A percentile compares a stretch with the other conserved stretches of the same genome.
These are phyloP conservation scores for Rhodotorula babjevae DNA, from an alignment of 768 basidiomycete species.

Conservation along the genomic window DNA sequence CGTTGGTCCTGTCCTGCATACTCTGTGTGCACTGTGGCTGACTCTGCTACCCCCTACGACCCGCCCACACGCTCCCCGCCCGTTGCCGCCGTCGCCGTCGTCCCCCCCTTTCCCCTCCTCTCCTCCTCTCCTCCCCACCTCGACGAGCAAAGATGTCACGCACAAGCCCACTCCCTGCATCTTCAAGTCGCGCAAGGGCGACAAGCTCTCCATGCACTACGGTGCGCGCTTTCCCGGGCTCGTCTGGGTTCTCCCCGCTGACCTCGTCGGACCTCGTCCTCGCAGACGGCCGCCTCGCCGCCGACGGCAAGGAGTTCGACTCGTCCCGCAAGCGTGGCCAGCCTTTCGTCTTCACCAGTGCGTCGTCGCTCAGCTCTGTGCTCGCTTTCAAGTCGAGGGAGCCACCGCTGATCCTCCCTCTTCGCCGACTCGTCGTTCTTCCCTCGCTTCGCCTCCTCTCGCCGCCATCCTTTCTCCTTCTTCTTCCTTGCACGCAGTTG, in stretches of 20 bases:
- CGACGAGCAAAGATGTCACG: slow-evolving; percentile 15
- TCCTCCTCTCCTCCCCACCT: not conserved
- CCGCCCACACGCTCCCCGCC: not conserved
- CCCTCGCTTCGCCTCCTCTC: not conserved
- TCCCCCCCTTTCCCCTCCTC: too few relatives aligned
- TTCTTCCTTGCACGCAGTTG: slow-evolving; percentile 1
- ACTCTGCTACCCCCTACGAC: not conserved
- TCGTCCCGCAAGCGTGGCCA: slow-evolving; percentile 47
- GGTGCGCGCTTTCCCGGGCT: not conserved
- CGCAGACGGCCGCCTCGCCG: not conserved
- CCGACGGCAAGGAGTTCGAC: slow-evolving; percentile 47
- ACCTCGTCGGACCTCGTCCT: too few relatives aligned
- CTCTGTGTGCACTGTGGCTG: not conserved
- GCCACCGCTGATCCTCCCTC: too few relatives aligned
- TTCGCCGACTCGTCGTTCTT: not conserved
- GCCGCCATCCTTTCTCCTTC: not conserved
- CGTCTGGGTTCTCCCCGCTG: too few relatives aligned
- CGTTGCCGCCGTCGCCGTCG: not conserved
- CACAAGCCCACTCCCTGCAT: slow-evolving; percentile 32
- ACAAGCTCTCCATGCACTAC: slow-evolving; percentile 37
- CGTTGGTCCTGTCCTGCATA: not conserved
- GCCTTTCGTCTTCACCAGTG: slow-evolving; percentile 50
- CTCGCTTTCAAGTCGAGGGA: too few relatives aligned
- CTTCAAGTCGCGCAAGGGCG: slow-evolving; percentile 27
- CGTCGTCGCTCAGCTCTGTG: slow-evolving; percentile 39